Base-by-base conservation (phyloP, 345 rosid species). In the Adansonia digitata region DNA sequence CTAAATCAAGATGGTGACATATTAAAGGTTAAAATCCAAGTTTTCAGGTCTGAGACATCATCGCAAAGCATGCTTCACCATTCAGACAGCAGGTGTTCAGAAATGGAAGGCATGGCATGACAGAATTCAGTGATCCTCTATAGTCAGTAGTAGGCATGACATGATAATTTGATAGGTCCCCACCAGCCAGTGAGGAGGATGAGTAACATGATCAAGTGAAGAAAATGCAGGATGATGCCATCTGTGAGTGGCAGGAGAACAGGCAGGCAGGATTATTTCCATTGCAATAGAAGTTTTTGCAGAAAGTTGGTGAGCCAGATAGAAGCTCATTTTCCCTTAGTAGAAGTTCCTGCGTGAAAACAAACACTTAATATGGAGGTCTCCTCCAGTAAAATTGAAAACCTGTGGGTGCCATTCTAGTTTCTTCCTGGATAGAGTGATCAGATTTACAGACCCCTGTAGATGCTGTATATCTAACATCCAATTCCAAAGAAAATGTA, bases 291-390 rank as follows among this genome's bases (percentile, higher is more conserved):
- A 83, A 73, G 69, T 77, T 49, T 76, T 84, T 78, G 85, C 85
- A 86, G 86, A 82, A 84, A 81, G 86, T 83, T 81, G 91, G 81
- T 86, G 77, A 83, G 85, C 82, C 81, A 81, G 81, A 87, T 81
- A 87, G 81, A 82, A 86, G 89, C 86, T 86, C 90, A 85, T 73
- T 78, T 79, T 85, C 87, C 94, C 80, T 84, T 83, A 83, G 88
- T 79, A 82, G 81, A 72, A 68, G 86, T 77, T 88, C 97, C 97
- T 93, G 95, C 93, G 91, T 86, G 90, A 87, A 93, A 93, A 90
- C 84, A 93, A 93, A 90, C 89, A 81, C 93, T 91, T 86, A 83
- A 86, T 85, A 78, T 39, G 85, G 79, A 77, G 77, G 69, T 69
- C 72, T 77, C 75, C 83, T 72, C 80, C 84, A 69, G 13, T 75